These are phyloP conservation scores for Lipomyces yamadae DNA, from an alignment of 805 yeast species.

Conservation along the genomic window DNA sequence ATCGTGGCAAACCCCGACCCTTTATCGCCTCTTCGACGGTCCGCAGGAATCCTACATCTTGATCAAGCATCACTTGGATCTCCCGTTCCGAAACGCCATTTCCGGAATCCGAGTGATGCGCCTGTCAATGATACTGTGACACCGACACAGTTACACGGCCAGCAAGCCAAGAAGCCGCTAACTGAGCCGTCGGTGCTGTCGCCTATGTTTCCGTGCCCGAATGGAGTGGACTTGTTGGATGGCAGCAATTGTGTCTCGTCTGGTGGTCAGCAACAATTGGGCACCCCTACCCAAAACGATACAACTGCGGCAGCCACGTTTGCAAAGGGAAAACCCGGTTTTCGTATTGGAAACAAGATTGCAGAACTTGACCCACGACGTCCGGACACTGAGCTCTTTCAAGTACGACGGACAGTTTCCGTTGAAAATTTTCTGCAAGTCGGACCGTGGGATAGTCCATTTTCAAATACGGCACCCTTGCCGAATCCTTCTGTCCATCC, in stretches of 20 bases:
- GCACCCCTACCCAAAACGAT: neutral
- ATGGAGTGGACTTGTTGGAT: neutral
- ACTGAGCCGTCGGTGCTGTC: neutral
- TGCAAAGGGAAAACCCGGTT: slow-evolving; percentile 17
- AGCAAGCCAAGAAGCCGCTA: neutral
- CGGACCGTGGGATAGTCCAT: slow-evolving; percentile 32
- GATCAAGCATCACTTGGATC: slow-evolving; percentile 46
- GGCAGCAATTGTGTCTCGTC: neutral
- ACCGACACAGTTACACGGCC: neutral
- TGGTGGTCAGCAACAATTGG: neutral
- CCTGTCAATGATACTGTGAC: neutral
- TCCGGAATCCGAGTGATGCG: slow-evolving; percentile 2
- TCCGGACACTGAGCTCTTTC: slow-evolving; percentile 29
- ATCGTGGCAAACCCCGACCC: slow-evolving; percentile 12
- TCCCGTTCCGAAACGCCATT: slow-evolving; percentile 31
- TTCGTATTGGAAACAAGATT: slow-evolving; percentile 11
- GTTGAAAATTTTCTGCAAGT: slow-evolving; percentile 31
- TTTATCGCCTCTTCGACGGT: slow-evolving; percentile 46
- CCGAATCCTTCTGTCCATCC: slow-evolving; percentile 38
- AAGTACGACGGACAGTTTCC: slow-evolving; percentile 40
- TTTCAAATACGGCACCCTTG: slow-evolving; percentile 30
- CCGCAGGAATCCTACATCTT: slow-evolving; percentile 50
- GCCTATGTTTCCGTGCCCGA: neutral
- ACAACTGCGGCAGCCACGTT: slow-evolving; percentile 5
- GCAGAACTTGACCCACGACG: slow-evolving; percentile 5